Conservation (phyloP, 805 yeast genomes). For the Sugiyamaella chiloensis region DNA sequence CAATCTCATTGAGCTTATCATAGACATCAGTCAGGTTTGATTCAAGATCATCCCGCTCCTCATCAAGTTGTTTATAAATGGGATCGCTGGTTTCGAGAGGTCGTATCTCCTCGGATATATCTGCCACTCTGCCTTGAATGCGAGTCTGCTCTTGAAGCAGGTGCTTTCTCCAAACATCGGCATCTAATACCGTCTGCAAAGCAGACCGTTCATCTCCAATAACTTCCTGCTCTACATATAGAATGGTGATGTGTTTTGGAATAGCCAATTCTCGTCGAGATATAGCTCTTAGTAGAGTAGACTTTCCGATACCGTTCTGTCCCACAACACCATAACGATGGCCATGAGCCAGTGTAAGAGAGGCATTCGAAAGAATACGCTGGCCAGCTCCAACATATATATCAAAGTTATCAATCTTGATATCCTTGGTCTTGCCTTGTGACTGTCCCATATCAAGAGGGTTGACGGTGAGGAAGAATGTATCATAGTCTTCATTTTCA, state of each 20-base stretch:
- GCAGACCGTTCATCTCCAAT: constrained; percentile 91
- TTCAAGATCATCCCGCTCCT: constrained; percentile 85
- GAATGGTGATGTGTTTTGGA: constrained; percentile 91
- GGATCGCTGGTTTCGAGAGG: constrained; percentile 28
- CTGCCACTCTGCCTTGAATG: constrained; percentile 63
- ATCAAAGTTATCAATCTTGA: constrained; percentile 89
- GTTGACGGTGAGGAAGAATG: constrained; percentile 90
- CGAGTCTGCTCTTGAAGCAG: constrained; percentile 66
- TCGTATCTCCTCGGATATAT: constrained; percentile 47
- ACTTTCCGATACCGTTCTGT: constrained; percentile 99
- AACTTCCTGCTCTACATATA: constrained; percentile 97
- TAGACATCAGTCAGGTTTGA: constrained; percentile 72
- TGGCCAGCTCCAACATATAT: constrained; percentile 94
- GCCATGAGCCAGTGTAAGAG: constrained; percentile 84
- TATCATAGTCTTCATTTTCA: constrained; percentile 75
- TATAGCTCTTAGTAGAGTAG: constrained; percentile 85
- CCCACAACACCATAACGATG: constrained; percentile 97
- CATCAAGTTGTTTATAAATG: constrained; percentile 75
- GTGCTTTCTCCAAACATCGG: constrained; percentile 98
- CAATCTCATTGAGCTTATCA: constrained; percentile 87
- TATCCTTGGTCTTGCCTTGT: constrained; percentile 89
- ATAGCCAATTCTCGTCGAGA: constrained; percentile 91
- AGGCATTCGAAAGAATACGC: constrained; percentile 84
- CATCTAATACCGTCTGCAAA: constrained; percentile 93
- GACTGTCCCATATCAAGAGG: constrained; percentile 75